Evolutionary conservation across 352 stramenopile species (phyloP), one percentile per base, ranked within the genome.

Genomic region (Phytopythium montanum): DNA sequence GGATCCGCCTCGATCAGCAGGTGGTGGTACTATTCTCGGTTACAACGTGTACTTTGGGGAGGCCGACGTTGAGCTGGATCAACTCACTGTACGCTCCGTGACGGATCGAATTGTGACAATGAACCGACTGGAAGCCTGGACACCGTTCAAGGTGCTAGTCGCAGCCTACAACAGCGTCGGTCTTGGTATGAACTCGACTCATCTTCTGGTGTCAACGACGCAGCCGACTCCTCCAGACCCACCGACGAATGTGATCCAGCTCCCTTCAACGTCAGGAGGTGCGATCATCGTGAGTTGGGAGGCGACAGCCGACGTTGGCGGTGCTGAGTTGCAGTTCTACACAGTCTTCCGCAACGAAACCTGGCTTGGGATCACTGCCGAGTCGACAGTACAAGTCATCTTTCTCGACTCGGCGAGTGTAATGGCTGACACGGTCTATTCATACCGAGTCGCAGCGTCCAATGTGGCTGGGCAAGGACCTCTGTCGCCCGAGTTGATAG

Each of bases 1-100:
- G 79, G 75, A 85, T 12, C 46, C 60, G 10, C 79, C 79, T 16
- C 53, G 64, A 14, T 85, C 79, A 10, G 65, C 68, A 3, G 76
- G 74, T 16, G 74, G 70, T 1, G 53, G 62, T 50, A 10, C 9
- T 10, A 9, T 75, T 60, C 34, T 78, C 26, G 51, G 56, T 21
- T 88, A 87, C 55, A 21, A 66, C 12, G 49, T 88, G 19, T 76
- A 67, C 42, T 51, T 52, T 10, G 59, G 57, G 7, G 39, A 56
- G 7, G 31, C 29, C 0, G 54, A 41, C 8, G 26, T 62, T 10
- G 23, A 56, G 4, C 36, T 61, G 8, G 71, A 62, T 16, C 28
- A 56, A 3, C 51, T 78, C 5, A 61, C 36, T 2, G 53, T 21
- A 2, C 34, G 76, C 4, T 48, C 66, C 28, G 61, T 57, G 3